Conservation (phyloP, 148 eudicot genomes). For the Cornus controversa region DNA sequence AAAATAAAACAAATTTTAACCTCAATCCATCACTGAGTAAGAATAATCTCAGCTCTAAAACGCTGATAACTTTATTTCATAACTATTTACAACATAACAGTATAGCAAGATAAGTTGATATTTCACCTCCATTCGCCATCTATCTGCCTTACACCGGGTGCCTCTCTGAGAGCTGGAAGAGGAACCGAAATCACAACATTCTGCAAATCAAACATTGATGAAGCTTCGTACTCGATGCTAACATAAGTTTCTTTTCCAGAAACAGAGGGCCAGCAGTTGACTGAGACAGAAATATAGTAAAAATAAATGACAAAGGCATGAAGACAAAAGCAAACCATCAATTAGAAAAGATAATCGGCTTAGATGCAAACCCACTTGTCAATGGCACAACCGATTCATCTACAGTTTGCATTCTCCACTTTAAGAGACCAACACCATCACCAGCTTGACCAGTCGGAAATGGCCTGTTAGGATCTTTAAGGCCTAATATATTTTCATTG, state of each 20-base stretch:
- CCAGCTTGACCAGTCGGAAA: conserved; percentile 82
- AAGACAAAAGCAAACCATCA: not conserved
- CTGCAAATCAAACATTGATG: conserved; percentile 80
- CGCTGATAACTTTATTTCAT: not conserved
- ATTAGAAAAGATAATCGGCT: conserved; percentile 2
- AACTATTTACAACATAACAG: not conserved
- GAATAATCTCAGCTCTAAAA: not conserved
- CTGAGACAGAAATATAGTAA: conserved; percentile 33
- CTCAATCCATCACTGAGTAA: not conserved
- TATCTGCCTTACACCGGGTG: conserved; percentile 81
- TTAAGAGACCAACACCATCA: conserved; percentile 87
- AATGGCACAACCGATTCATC: conserved; percentile 91
- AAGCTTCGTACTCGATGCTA: conserved; percentile 92
- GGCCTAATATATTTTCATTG: conserved; percentile 82
- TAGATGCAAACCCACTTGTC: conserved; percentile 54
- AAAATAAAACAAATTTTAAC: not conserved
- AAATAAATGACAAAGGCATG: not conserved
- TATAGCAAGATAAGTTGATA: not conserved
- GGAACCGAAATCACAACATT: conserved; percentile 96
- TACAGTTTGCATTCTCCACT: conserved; percentile 93
- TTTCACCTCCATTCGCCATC: conserved; percentile 97
- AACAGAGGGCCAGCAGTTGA: conserved; percentile 98
- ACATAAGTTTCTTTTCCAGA: conserved; percentile 94
- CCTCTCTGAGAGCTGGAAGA: conserved; percentile 94
- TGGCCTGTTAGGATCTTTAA: conserved; percentile 89